Evolutionary conservation across 2,329 filamentous ascomycete genomes (phyloP).

Genomic region (Cordyceps fumosorosea): DNA sequence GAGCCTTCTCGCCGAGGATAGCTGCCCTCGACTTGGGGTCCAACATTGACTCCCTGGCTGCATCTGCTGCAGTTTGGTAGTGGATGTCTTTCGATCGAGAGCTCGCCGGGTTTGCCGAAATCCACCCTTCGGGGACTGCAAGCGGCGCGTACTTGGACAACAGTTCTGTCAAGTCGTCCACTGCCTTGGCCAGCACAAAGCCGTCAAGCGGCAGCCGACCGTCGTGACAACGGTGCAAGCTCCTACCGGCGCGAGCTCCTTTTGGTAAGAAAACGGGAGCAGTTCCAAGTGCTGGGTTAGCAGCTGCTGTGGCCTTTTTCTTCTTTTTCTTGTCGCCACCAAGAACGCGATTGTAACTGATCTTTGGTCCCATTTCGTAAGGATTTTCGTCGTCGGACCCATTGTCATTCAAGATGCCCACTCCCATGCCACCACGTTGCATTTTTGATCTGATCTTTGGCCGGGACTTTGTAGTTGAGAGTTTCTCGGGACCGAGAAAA

Average conservation of each 20-base stretch:
- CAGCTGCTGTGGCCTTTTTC: slow-evolving; percentile 38
- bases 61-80: slow-evolving; percentile 66
- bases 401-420: slow-evolving; percentile 85
- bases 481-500: slow-evolving; percentile 16
- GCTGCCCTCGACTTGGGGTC: slow-evolving; percentile 71
- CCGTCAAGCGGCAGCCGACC: slow-evolving; percentile 73
- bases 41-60: slow-evolving; percentile 68
- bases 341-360: slow-evolving; percentile 77
- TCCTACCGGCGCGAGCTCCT: slow-evolving; percentile 23
- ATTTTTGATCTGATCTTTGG: slow-evolving; percentile 43
- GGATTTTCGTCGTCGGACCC: slow-evolving; percentile 94
- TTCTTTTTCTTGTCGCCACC: slow-evolving; percentile 79
- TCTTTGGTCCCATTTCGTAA: slow-evolving; percentile 84
- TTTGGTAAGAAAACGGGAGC: slow-evolving; percentile 74
- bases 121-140: slow-evolving; percentile 67
- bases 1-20: slow-evolving; percentile 66
- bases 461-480: slow-evolving; percentile 25
- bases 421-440: slow-evolving; percentile 64
- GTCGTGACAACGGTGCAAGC: slow-evolving; percentile 65
- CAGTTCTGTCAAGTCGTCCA: slow-evolving; percentile 29
- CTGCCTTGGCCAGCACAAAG: slow-evolving; percentile 61
- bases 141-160: slow-evolving; percentile 53
- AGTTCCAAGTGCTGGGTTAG: slow-evolving; percentile 57
- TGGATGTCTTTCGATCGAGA: slow-evolving; percentile 10
- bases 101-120: slow-evolving; percentile 44